Evolutionary conservation across 805 yeast species (phyloP), one percentile per base, ranked within the genome.

Genomic region (Brettanomyces anomalus): DNA sequence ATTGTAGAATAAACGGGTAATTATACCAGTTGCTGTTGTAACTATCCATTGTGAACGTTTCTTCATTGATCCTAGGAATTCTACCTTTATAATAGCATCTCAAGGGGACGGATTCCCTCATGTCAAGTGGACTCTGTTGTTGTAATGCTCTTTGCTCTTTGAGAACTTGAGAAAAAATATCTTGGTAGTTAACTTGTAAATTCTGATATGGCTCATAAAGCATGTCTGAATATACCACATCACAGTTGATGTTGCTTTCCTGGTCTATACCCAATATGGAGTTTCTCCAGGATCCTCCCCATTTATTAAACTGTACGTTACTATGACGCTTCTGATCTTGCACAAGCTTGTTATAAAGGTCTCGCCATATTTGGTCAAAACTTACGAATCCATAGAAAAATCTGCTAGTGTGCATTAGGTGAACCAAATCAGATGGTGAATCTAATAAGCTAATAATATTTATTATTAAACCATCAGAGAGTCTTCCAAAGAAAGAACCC

Each of bases 231-330:
- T 81, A 85, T 3, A 87, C 52, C 28, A 77, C 52, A 3, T 34
- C 40, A 19, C 79, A 60, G 45, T 71, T 70, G 6, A 79, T 50
- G 13, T 46, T 44, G 14, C 76, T 71, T 24, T 77, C 81, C 24
- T 57, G 58, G 11, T 62, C 43, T 7, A 50, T 54, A 4, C 41
- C 46, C 47, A 77, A 59, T 30, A 74, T 64, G 3, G 90, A 78
- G 33, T 72, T 64, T 50, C 89, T 71, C 96, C 96, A 88, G 2
- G 87, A 74, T 1, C 96, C 96, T 26, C 53, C 57, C 96, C 96
- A 87, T 30, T 50, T 49, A 2, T 47, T 48, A 49, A 36, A 57
- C 35, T 11, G 47, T 39, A 21, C 48, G 39, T 33, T 35, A 3
- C 16, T 14, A 14, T n/a, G 15, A 15, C 3, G 7, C 10, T 52